These are phyloP conservation scores for Apostasia ramifera DNA, from an alignment of 106 monocot genomes.

Conservation along the genomic window DNA sequence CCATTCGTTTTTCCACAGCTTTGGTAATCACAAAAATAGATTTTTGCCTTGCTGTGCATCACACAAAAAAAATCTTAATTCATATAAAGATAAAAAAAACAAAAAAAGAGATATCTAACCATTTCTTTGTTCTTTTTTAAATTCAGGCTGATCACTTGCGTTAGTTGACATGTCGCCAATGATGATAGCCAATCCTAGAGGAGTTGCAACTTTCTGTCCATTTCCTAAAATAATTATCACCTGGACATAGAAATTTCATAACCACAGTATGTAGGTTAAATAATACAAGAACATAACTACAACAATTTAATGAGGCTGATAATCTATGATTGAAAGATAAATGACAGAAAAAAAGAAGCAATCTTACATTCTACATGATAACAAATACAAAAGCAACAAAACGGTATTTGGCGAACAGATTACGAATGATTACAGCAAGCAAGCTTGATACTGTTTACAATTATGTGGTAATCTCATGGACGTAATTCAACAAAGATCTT, in stretches of 20 bases:
- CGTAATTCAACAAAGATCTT: too few relatives aligned
- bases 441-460: too few relatives aligned
- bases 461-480: too few relatives aligned
- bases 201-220: constrained; percentile 18
- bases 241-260: constrained; percentile 6
- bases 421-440: too few relatives aligned
- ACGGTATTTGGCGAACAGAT: too few relatives aligned
- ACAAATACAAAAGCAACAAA: too few relatives aligned
- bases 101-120: constrained; percentile 9
- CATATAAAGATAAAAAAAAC: constrained; percentile 1
- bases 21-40: constrained; percentile 24
- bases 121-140: constrained; percentile 8
- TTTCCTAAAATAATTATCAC: constrained; percentile 25
- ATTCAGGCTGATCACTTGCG: constrained; percentile 6
- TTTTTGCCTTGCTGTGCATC: constrained; percentile 27
- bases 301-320: too few relatives aligned
- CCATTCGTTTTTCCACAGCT: constrained; percentile 36
- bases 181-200: constrained; percentile 28
- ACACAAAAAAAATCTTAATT: not conserved
- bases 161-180: constrained; percentile 23
- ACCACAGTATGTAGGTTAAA: too few relatives aligned
- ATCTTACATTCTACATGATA: too few relatives aligned
- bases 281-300: too few relatives aligned
- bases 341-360: too few relatives aligned
- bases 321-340: too few relatives aligned